Conservation (phyloP, 208 protist species). For the Crithidia thermophila region DNA sequence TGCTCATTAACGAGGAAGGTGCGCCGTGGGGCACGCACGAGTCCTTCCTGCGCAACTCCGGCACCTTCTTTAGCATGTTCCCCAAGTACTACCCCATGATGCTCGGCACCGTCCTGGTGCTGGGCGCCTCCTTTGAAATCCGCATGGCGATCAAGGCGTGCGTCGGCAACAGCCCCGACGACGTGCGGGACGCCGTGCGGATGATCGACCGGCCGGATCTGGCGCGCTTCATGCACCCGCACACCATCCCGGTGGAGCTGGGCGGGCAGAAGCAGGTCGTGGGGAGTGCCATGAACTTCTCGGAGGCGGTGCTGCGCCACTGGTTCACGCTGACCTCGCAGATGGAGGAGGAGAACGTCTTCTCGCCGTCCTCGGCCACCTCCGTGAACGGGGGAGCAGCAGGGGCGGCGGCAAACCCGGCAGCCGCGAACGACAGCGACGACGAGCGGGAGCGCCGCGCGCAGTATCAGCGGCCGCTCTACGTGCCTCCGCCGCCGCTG, state of each 20-base stretch:
- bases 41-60: constrained; percentile 41
- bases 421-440: background rate
- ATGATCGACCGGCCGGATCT: constrained; percentile 60
- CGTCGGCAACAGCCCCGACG: constrained; percentile 33
- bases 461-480: constrained; percentile 40
- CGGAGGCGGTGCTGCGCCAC: constrained; percentile 71
- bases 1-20: constrained; percentile 71
- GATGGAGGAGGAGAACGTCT: constrained; percentile 37
- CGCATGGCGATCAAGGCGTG: constrained; percentile 53
- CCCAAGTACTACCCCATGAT: constrained; percentile 81
- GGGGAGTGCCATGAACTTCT: constrained; percentile 38
- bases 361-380: constrained; percentile 5
- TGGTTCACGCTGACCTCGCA: constrained; percentile 70
- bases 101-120: constrained; percentile 58
- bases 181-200: constrained; percentile 44
- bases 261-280: constrained; percentile 41
- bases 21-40: constrained; percentile 41
- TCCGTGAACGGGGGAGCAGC: constrained; percentile 5
- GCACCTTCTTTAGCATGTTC: constrained; percentile 44
- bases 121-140: constrained; percentile 49
- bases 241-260: constrained; percentile 48
- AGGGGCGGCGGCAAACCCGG: constrained; percentile 7
- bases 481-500: constrained; percentile 37
- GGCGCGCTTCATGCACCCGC: constrained; percentile 45
- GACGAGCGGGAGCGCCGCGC: constrained; percentile 4